Evolutionary conservation across 257 asterid genomes (phyloP), one percentile per base, ranked within the genome.

Genomic region (Salvia hispanica): DNA sequence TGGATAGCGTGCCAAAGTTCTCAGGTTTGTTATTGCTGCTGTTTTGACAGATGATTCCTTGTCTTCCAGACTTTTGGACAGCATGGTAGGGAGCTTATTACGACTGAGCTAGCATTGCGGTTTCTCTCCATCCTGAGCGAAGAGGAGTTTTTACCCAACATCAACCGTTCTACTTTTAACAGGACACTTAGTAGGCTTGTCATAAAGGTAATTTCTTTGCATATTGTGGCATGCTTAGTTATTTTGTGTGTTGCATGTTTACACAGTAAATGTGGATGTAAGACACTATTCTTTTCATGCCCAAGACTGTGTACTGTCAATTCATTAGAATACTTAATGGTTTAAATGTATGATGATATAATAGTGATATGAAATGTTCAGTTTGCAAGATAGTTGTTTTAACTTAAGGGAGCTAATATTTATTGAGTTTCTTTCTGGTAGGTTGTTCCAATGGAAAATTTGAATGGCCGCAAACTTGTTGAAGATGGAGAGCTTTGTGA

Each of bases 21-120:
- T 92, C 90, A 89, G 95, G 87, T 90, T 83, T 83, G 84, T 82
- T 84, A 90, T 82, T 81, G 84, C 84, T 90, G 81, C 87, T 90
- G 84, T 88, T 90, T 93, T 88, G 96, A 90, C 97, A 93, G 98
- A 92, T 84, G 83, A 83, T 92, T 92, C 87, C 96, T 92, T 92
- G 96, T 92, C 76, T 92, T 90, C 98, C 97, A 92, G 97, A 92
- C 84, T 92, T 92, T 92, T 85, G 97, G 99, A 69, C 99, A 93
- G 97, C 99, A 93, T 79, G 97, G 83, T 64, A 93, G 99, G 83
- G 99, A 93, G 85, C 99, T 93, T 76, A 93, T 93, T 68, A 93
- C 97, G 7, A 81, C 97, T 37, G 99, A 93, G 89, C 89, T 93
- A 70, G 97, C 95, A 0, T 67, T 93, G 75, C 71, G 96, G 82